phyloP scores from a whole-genome alignment of 176 grass and related monocot species.

The Musa acuminata region DNA sequence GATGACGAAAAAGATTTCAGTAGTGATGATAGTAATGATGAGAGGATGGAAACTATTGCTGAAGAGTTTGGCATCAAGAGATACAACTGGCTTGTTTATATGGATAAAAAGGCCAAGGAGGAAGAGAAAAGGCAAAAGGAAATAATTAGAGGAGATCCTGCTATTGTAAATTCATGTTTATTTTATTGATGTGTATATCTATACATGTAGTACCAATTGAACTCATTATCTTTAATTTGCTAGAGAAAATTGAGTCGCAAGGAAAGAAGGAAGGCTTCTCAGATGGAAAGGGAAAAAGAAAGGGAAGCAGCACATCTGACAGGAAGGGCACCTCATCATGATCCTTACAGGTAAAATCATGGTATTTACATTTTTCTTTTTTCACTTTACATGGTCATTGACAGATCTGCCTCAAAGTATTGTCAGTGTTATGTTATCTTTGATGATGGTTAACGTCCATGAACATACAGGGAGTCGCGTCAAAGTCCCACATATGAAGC shows the following conservation, averaged over 20 bases:
- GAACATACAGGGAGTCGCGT: slow-evolving; percentile 58
- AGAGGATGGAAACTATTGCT: slow-evolving; percentile 84
- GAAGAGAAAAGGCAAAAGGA: slow-evolving; percentile 90
- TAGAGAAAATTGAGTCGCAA: slow-evolving; percentile 93
- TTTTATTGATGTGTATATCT: neutral
- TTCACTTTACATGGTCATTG: too few species aligned
- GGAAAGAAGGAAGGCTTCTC: slow-evolving; percentile 96
- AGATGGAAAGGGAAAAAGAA: slow-evolving; percentile 84
- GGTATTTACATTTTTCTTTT: too few species aligned
- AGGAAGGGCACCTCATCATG: slow-evolving; percentile 62
- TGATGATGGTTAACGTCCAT: neutral
- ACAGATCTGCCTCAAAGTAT: neutral
- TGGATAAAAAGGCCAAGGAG: slow-evolving; percentile 93
- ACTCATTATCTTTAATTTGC: neutral
- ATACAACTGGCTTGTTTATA: slow-evolving; percentile 98
- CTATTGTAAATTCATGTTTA: slow-evolving; percentile 51
- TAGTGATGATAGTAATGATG: slow-evolving; percentile 95
- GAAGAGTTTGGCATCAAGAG: slow-evolving; percentile 94
- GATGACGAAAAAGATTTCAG: slow-evolving; percentile 75
- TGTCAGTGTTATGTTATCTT: neutral
- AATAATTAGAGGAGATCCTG: slow-evolving; percentile 89
- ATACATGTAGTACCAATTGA: neutral
- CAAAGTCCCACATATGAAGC: slow-evolving; percentile 94
- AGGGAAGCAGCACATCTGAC: slow-evolving; percentile 49
- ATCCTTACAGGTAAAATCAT: slow-evolving; percentile 65